Base-by-base conservation (phyloP, 371 early-diverging fungal genomes). In the Mortierella sp. region DNA sequence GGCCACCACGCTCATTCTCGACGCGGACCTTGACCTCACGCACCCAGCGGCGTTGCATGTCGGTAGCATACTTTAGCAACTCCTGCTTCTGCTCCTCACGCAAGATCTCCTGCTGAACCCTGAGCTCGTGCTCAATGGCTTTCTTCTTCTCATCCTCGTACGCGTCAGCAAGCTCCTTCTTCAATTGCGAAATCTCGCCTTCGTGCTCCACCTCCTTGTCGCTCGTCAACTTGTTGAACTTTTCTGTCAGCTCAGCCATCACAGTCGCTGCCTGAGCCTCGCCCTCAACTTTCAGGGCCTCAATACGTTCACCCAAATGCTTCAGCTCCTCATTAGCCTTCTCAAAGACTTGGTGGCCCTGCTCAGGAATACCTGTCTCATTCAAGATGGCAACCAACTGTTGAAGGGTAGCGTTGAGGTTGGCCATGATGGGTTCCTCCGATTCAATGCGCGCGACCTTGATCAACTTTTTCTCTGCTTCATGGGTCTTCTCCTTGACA, bases 1-100 rank as follows among this genome's bases (percentile, higher is more conserved):
- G 91, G 23, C 96, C 95, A 41, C 90, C 91, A 46, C 97, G 92
- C 82, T 98, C 98, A 34, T 83, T 80, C 63, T 98, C 98, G 2
- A 98, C 94, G 41, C 90, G 85, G 19, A 85, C 82, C 61, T 89
- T 88, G 64, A 95, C 90, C 72, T 94, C 87, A 13, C 87, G 83
- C 24, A 83, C 78, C 81, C 85, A 89, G 21, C 84, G 80, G 14
- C 84, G 81, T 67, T 88, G 86, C 66, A 88, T 79, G 31, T 83
- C 83, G 24, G 82, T 67, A 12, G 84, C 85, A 51, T 88, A 87
- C 51, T 81, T 74, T 66, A 79, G 57, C 49, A 88, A 64, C 59
- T 82, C 85, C 8, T 70, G 63, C 49, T 79, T 46, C 38, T 86
- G 70, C 52, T 81, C 78, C 42, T 66, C 72, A 28, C 80, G 58